Conservation (phyloP, 169 alveolate genomes). For the Babesia bovis region DNA sequence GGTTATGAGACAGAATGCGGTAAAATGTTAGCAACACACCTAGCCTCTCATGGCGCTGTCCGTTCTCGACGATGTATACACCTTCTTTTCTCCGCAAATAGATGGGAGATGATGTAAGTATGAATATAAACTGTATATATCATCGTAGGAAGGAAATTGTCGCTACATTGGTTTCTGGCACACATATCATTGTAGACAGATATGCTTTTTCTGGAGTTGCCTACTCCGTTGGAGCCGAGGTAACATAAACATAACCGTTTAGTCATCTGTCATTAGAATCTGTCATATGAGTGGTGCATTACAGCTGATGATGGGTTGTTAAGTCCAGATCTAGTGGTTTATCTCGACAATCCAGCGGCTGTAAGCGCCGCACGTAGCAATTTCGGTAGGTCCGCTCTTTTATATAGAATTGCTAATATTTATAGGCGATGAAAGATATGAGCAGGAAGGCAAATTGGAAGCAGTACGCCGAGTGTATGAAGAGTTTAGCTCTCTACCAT, state of each 20-base stretch:
- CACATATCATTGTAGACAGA: conserved; percentile 87
- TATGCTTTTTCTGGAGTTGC: conserved; percentile 94
- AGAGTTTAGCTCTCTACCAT: conserved; percentile 45
- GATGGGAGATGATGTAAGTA: conserved; percentile 89
- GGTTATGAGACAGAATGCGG: conserved; percentile 79
- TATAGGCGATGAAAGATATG: conserved; percentile 50
- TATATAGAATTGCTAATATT: background rate
- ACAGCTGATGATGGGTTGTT: conserved; percentile 53
- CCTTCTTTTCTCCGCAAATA: conserved; percentile 90
- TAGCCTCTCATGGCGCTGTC: conserved; percentile 72
- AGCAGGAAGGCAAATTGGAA: conserved; percentile 22
- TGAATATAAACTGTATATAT: background rate
- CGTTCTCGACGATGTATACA: conserved; percentile 86
- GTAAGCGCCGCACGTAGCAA: conserved; percentile 41
- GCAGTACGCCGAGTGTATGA: conserved; percentile 42
- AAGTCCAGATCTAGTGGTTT: conserved; percentile 59
- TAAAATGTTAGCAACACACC: conserved; percentile 80
- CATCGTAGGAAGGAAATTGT: conserved; percentile 72
- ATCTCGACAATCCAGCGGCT: conserved; percentile 45
- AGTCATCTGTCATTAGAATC: conserved; percentile 5
- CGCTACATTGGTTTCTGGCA: conserved; percentile 77
- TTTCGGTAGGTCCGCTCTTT: conserved; percentile 34
- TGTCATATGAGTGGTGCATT: conserved; percentile 51
- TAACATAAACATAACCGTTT: background rate
- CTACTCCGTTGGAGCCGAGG: conserved; percentile 91